A percentile compares a stretch with the other conserved stretches of the same genome.
Evolutionary conservation across 176 grass and related monocot species (phyloP).

Genomic region (Ensete glaucum): DNA sequence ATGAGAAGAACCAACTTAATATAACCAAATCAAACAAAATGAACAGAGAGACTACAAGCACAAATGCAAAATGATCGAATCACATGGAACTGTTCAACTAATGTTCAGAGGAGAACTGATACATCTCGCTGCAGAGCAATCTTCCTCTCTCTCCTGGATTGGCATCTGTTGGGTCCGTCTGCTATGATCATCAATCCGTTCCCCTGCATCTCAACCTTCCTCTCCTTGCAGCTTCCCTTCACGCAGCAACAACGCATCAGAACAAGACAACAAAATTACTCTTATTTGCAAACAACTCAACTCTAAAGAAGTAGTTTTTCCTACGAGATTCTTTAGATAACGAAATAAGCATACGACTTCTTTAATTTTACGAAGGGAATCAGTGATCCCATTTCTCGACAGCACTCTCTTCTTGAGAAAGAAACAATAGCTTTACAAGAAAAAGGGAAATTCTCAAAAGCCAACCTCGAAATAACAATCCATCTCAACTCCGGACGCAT

Average conservation of each 20-base stretch:
- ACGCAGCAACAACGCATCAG: constrained; percentile 22
- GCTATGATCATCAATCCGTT: constrained; percentile 16
- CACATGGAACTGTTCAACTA: not conserved
- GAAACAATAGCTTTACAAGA: not conserved
- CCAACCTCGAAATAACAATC: constrained; percentile 1
- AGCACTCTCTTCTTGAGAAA: not conserved
- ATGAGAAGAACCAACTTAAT: constrained; percentile 13
- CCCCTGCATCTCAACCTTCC: constrained; percentile 33
- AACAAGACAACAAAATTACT: constrained; percentile 40
- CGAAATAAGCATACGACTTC: not conserved
- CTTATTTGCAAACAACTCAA: constrained; percentile 16
- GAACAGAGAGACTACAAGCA: not conserved
- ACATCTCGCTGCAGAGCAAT: constrained; percentile 93
- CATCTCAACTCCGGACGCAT: not conserved
- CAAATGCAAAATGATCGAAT: not conserved
- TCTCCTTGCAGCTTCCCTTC: constrained; percentile 65
- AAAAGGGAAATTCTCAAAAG: not conserved
- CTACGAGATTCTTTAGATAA: not conserved
- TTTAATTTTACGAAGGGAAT: constrained; percentile 22
- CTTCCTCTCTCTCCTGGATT: constrained; percentile 69
- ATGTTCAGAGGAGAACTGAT: not conserved
- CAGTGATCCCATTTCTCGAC: constrained; percentile 32
- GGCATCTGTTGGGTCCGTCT: constrained; percentile 36
- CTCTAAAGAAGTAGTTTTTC: constrained; percentile 12
- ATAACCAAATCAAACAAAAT: not conserved